phyloP scores from a whole-genome alignment of 2,329 filamentous ascomycete species.

The Kalaharituber pfeilii region DNA sequence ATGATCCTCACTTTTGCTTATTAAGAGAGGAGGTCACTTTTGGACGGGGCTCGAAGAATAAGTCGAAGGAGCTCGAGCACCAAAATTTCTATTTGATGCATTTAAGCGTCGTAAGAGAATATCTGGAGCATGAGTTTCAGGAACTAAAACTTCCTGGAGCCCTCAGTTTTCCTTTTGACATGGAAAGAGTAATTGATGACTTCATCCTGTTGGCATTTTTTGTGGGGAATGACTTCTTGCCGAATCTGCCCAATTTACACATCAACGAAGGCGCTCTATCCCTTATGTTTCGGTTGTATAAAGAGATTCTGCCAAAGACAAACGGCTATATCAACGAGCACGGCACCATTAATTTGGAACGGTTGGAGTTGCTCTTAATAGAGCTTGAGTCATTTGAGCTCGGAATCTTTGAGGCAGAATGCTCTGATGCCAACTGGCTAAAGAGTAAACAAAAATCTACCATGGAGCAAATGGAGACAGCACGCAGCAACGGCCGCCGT shows the following conservation, averaged over 20 bases:
- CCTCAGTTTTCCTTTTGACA: constrained; percentile 65
- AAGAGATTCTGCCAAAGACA: constrained; percentile 66
- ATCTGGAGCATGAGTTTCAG: constrained; percentile 91
- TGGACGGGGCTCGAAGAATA: constrained; percentile 70
- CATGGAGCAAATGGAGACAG: constrained; percentile 45
- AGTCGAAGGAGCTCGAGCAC: constrained; percentile 91
- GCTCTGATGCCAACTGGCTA: constrained; percentile 79
- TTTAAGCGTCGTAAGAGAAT: constrained; percentile 92
- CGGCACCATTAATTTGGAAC: constrained; percentile 73
- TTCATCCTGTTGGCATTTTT: constrained; percentile 99
- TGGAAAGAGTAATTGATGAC: constrained; percentile 95
- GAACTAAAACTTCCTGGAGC: constrained; percentile 59
- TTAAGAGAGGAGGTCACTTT: constrained; percentile 96
- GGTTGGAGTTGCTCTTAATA: constrained; percentile 59
- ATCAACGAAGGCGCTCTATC: constrained; percentile 96
- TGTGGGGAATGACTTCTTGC: constrained; percentile 96
- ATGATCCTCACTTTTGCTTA: constrained; percentile 95
- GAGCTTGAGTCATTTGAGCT: constrained; percentile 79
- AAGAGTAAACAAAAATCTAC: constrained; percentile 65
- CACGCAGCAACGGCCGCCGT: constrained; percentile 42
- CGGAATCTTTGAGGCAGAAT: constrained; percentile 81
- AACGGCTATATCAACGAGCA: constrained; percentile 94
- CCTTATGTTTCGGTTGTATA: constrained; percentile 96
- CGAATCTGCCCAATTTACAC: constrained; percentile 85
- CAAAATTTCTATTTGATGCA: constrained; percentile 98